Evolutionary conservation across 208 protist genomes (phyloP).

Genomic region (Leishmania lainsoni): DNA sequence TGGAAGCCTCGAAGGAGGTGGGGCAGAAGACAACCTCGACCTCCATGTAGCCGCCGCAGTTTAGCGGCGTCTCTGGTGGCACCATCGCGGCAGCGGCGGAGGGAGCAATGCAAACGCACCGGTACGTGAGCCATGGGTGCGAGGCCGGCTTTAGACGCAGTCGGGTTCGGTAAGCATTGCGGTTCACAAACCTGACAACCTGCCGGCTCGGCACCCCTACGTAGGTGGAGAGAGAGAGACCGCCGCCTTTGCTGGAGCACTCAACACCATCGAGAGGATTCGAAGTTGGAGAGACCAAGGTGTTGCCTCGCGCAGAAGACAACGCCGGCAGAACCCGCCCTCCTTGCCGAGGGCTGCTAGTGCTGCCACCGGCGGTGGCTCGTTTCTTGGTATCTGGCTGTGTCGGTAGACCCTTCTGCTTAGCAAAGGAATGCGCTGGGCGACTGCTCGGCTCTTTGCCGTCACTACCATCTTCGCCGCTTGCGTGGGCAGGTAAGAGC

Average conservation of each 20-base stretch:
- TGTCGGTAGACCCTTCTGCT: too few species aligned
- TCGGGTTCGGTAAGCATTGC: constrained; percentile 49
- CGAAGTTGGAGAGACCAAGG: neutral
- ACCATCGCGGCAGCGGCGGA: neutral
- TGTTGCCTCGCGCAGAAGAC: neutral
- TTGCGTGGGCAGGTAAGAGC: neutral
- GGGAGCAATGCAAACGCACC: constrained; percentile 44
- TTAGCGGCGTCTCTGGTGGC: constrained; percentile 44
- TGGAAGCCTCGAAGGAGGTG: constrained; percentile 36
- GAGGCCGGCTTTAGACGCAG: constrained; percentile 64
- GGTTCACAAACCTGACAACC: constrained; percentile 77
- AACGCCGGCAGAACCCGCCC: neutral
- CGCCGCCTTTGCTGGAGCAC: constrained; percentile 50
- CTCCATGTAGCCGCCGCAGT: constrained; percentile 83
- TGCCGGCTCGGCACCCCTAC: constrained; percentile 29
- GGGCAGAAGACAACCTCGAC: constrained; percentile 74
- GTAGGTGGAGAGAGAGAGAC: constrained; percentile 43
- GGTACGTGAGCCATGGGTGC: constrained; percentile 76
- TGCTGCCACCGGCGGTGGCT: neutral
- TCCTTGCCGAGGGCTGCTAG: neutral
- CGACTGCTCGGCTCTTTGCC: neutral
- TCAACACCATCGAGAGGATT: constrained; percentile 38
- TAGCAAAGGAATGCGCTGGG: neutral
- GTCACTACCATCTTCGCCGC: neutral
- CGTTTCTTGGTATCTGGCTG: neutral